Evolutionary conservation across 805 yeast genomes (phyloP).

Genomic region (Metschnikowia proteae): DNA sequence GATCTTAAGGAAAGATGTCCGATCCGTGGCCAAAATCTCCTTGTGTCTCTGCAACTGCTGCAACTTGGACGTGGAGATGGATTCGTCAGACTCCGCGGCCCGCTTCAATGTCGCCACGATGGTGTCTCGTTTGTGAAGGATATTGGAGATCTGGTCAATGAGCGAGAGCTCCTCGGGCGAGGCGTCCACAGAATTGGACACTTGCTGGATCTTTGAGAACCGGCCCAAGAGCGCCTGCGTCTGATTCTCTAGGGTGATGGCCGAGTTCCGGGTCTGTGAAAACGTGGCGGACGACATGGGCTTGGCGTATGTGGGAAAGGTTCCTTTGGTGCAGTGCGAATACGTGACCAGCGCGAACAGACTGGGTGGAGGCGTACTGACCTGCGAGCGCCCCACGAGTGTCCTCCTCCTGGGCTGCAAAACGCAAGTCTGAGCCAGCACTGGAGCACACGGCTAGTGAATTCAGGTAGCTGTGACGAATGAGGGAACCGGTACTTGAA

Average conservation of each 20-base stretch:
- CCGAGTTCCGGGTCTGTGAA: slow-evolving; percentile 64
- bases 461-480: too few species aligned
- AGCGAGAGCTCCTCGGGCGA: slow-evolving; percentile 24
- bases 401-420: too few species aligned
- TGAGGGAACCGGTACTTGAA: too few species aligned
- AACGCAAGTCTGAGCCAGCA: too few species aligned
- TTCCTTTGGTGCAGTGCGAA: background rate
- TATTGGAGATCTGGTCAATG: slow-evolving; percentile 23
- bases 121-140: slow-evolving; percentile 45
- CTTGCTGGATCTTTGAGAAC: slow-evolving; percentile 30
- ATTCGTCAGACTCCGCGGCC: slow-evolving; percentile 47
- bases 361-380: background rate
- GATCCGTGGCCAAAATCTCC: slow-evolving; percentile 70
- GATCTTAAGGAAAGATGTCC: slow-evolving; percentile 58
- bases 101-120: slow-evolving; percentile 48
- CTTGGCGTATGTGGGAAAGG: background rate
- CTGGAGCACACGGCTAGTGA: too few species aligned
- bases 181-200: slow-evolving; percentile 18
- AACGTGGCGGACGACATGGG: slow-evolving; percentile 38
- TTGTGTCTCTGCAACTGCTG: slow-evolving; percentile 82
- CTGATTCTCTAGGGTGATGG: slow-evolving; percentile 67
- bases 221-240: slow-evolving; percentile 53
- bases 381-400: too few species aligned
- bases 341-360: slow-evolving; percentile 3
- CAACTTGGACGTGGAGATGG: slow-evolving; percentile 64